These are phyloP conservation scores for Lactarius vividus DNA, from an alignment of 768 basidiomycete species.

Conservation along the genomic window DNA sequence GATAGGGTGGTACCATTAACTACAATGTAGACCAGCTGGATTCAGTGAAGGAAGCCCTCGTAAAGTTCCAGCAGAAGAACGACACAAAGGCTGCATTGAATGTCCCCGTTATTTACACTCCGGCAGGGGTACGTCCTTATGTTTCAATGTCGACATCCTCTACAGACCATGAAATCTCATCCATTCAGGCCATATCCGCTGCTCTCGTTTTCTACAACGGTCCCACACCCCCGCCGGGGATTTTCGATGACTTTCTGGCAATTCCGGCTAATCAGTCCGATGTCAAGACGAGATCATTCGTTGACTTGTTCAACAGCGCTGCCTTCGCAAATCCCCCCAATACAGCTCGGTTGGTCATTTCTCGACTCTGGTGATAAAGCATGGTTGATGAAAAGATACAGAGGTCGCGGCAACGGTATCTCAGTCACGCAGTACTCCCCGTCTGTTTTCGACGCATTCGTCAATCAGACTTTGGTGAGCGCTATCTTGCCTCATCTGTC, in stretches of 20 bases:
- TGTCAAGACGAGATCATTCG: conserved; percentile 1
- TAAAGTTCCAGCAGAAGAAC: conserved; percentile 7
- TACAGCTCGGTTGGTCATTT: background rate
- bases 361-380: background rate
- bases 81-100: background rate
- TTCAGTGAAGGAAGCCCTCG: background rate
- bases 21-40: background rate
- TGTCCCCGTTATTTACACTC: background rate
- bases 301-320: background rate
- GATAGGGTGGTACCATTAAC: background rate
- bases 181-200: background rate
- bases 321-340: background rate
- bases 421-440: conserved; percentile 2
- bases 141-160: background rate
- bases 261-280: conserved; percentile 4
- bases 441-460: background rate
- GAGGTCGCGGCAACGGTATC: background rate
- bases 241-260: conserved; percentile 13
- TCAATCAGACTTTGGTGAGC: background rate
- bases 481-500: background rate
- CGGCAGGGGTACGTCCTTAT: background rate
- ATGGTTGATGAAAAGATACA: background rate
- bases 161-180: background rate
- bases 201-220: background rate
- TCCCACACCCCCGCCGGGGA: background rate